Evolutionary conservation across 2,329 filamentous ascomycete genomes (phyloP), one percentile per base, ranked within the genome.

Genomic region (Colletotrichum sp.): DNA sequence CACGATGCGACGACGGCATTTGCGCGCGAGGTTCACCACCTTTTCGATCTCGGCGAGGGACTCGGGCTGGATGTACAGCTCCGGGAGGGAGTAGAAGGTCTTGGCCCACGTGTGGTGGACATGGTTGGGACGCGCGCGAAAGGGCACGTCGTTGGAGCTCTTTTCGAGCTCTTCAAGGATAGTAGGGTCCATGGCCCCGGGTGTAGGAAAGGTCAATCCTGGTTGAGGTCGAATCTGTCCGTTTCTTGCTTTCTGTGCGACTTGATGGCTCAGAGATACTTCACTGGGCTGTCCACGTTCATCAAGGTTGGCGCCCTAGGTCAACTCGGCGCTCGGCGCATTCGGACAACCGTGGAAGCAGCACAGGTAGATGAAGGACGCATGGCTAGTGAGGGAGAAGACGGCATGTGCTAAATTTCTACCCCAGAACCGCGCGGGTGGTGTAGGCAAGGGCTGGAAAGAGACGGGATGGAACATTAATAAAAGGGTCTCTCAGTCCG

Each of bases 101-200:
- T 93, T 93, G 52, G 97, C 97, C 97, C 97, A 99, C 24, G 97
- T 99, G 81, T 93, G 93, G 87, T 99, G 97, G 65, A 93, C 86
- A 84, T 99, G 93, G 69, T 91, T 88, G 76, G 90, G 88, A 74
- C 89, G 90, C 8, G 95, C 95, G 83, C 93, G 94, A 87, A 99
- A 98, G 59, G 95, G 92, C 52, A 97, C 80, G 72, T 87, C 84
- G 72, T 75, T 73, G 71, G 77, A 75, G 73, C 80, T 79, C 71
- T 76, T 77, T 15, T 79, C 77, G 66, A 85, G 80, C 81, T 85
- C 83, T 36, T 84, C 81, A 24, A 78, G 80, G 73, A 83, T 82
- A 26, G 81, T 78, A 70, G 87, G 85, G 71, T 87, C 84, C 78
- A 87, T 87, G 28, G 78, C 79, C 26, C 18, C 16, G n/a, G 24